Conservation (phyloP, 768 basidiomycete species). For the Infundibulicybe gibba region DNA sequence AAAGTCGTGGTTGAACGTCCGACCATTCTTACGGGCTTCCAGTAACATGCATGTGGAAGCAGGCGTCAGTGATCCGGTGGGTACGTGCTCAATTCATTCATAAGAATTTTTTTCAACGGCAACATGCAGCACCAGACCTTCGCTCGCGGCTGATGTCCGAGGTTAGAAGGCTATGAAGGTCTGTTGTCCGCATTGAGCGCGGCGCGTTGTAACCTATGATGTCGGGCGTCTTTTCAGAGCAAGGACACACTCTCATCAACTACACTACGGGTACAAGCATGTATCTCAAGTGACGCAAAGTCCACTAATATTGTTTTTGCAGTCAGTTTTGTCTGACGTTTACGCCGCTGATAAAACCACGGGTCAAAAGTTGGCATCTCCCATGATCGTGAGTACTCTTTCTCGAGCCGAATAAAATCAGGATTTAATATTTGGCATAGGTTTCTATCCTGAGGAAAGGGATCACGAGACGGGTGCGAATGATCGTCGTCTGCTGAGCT, state of each 20-base stretch:
- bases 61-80: conserved; percentile 1
- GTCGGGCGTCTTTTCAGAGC: conserved; percentile 43
- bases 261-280: conserved; percentile 47
- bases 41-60: too few species aligned
- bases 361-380: conserved; percentile 36
- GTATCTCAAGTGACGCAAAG: not conserved
- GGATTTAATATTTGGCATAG: conserved; percentile 12
- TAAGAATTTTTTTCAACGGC: too few species aligned
- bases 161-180: conserved; percentile 70
- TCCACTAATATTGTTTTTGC: not conserved
- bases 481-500: not conserved
- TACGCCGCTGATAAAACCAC: conserved; percentile 62
- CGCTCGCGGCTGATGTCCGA: conserved; percentile 47
- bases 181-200: conserved; percentile 3
- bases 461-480: conserved; percentile 52
- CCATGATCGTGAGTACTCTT: conserved; percentile 35
- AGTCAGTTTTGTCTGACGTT: conserved; percentile 71
- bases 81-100: not conserved
- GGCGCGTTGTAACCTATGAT: too few species aligned
- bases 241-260: conserved; percentile 56
- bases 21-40: too few species aligned
- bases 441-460: conserved; percentile 54
- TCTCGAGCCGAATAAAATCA: not conserved
- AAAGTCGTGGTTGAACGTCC: too few species aligned
- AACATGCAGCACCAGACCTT: conserved; percentile 42